Evolutionary conservation across 768 basidiomycete genomes (phyloP).

Genomic region (Lactifluus volemus): DNA sequence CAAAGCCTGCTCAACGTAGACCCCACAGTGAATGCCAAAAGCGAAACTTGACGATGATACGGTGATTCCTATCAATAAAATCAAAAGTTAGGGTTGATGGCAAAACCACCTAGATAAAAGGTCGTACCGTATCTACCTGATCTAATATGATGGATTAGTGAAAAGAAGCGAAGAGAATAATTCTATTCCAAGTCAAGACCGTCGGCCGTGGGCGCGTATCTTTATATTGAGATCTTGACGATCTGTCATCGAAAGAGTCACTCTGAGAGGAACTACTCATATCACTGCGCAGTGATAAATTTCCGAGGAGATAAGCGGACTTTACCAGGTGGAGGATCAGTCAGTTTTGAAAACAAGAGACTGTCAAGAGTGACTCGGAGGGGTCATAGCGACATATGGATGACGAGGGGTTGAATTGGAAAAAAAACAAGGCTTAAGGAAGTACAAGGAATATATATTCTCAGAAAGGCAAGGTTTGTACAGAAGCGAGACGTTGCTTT

Average conservation of each 20-base stretch:
- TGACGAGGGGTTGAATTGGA: neutral
- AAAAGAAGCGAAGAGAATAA: neutral
- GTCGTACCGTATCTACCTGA: neutral
- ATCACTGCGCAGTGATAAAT: neutral
- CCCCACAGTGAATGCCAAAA: too few relatives aligned
- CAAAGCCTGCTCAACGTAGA: neutral
- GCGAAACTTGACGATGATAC: neutral
- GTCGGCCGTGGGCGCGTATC: neutral
- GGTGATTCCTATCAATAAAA: neutral
- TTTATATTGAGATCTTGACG: neutral
- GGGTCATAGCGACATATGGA: neutral
- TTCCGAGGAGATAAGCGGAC: neutral
- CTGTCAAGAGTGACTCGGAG: neutral
- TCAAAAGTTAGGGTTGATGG: too few relatives aligned
- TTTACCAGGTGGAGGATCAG: neutral
- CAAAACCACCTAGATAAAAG: neutral
- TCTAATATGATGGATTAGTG: neutral
- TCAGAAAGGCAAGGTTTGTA: conserved; percentile 17
- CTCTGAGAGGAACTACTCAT: neutral
- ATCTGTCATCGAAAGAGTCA: neutral
- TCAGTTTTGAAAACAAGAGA: neutral
- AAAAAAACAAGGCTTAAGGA: neutral
- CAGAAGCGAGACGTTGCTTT: neutral
- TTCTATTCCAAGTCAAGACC: neutral
- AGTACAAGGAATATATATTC: conserved; percentile 10